These are phyloP conservation scores for Asterophora lycoperdoides DNA, from an alignment of 768 basidiomycete species.

Conservation along the genomic window DNA sequence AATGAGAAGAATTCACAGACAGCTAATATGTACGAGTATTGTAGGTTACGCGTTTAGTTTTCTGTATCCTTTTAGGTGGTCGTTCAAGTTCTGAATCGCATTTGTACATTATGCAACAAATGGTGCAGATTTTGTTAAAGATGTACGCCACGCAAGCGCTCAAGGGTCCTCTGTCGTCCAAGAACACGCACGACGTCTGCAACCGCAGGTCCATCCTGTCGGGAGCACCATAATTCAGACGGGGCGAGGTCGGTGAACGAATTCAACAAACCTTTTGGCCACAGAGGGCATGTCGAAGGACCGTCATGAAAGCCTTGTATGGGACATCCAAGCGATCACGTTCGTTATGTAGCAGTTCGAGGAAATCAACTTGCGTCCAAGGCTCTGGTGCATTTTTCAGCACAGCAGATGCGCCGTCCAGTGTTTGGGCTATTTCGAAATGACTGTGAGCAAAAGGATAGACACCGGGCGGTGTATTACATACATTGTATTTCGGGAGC, in stretches of 20 bases:
- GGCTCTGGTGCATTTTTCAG: constrained; percentile 28
- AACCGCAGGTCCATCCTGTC: constrained; percentile 46
- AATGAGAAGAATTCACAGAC: no score
- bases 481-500: constrained; percentile 41
- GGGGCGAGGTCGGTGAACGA: neutral
- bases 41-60: neutral
- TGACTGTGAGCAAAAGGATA: no score
- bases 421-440: constrained; percentile 25
- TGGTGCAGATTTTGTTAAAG: neutral
- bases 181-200: constrained; percentile 41
- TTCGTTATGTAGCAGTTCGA: constrained; percentile 40
- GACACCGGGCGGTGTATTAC: no score
- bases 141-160: constrained; percentile 24
- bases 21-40: no score
- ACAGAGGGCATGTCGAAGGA: constrained; percentile 73
- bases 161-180: constrained; percentile 38
- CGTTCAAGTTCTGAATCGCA: no score
- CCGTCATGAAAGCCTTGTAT: constrained; percentile 61
- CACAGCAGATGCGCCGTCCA: constrained; percentile 27
- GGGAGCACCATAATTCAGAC: neutral
- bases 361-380: constrained; percentile 38
- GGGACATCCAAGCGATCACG: constrained; percentile 35
- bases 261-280: constrained; percentile 64
- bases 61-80: neutral
- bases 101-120: neutral